These are phyloP conservation scores for Clavispora santaluciae DNA, from an alignment of 805 yeast species.

Conservation along the genomic window DNA sequence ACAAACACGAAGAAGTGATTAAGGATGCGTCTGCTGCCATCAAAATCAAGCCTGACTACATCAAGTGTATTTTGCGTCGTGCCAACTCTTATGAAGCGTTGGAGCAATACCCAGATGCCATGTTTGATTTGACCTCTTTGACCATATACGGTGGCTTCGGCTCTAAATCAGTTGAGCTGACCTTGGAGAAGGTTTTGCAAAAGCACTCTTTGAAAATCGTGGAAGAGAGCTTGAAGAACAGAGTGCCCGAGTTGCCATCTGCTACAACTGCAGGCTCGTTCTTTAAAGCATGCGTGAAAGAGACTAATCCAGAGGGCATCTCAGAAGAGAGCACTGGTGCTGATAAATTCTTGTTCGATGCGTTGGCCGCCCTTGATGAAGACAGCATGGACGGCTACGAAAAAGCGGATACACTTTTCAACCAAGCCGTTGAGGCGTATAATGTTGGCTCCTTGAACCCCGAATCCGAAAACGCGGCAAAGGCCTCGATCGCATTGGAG, in stretches of 20 bases:
- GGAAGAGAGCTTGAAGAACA: constrained; percentile 50
- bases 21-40: constrained; percentile 86
- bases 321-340: constrained; percentile 53
- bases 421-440: constrained; percentile 54
- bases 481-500: constrained; percentile 71
- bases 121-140: constrained; percentile 86
- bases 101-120: constrained; percentile 75
- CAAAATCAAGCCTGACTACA: constrained; percentile 79
- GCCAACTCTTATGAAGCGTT: constrained; percentile 86
- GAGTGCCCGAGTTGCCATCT: constrained; percentile 64
- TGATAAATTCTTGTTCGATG: constrained; percentile 61
- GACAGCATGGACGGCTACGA: constrained; percentile 58
- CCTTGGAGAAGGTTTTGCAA: constrained; percentile 82
- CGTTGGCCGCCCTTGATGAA: constrained; percentile 48
- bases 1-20: constrained; percentile 76
- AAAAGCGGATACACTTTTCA: constrained; percentile 52
- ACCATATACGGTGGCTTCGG: constrained; percentile 80
- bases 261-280: constrained; percentile 80
- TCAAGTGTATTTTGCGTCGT: constrained; percentile 89
- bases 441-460: constrained; percentile 27
- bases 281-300: constrained; percentile 76
- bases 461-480: constrained; percentile 35
- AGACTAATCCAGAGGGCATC: constrained; percentile 45
- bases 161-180: constrained; percentile 70
- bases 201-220: constrained; percentile 73